A percentile compares a stretch with the other conserved stretches of the same genome.
Conservation (phyloP, 768 basidiomycete species). For the Lanmaoa pseudosensibilis region DNA sequence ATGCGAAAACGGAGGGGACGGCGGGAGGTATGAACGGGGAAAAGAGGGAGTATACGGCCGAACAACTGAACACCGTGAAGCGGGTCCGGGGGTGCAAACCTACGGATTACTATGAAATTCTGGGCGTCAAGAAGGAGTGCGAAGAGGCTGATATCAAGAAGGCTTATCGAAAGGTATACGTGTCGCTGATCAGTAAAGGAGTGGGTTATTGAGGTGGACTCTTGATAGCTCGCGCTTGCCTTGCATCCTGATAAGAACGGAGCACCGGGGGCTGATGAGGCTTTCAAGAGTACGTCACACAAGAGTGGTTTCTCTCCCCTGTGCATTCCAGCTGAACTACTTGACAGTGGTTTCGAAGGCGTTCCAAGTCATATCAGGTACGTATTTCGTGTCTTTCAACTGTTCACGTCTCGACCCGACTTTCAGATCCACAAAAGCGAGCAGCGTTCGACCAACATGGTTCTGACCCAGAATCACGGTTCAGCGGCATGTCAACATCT, state of each 20-base stretch:
- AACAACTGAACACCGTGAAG: slow-evolving; percentile 81
- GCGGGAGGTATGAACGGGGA: slow-evolving; percentile 64
- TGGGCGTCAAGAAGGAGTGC: slow-evolving; percentile 75
- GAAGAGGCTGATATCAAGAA: slow-evolving; percentile 88
- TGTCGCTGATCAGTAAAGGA: slow-evolving; percentile 13
- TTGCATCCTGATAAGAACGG: slow-evolving; percentile 94
- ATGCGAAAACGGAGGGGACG: slow-evolving; percentile 44
- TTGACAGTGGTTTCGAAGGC: slow-evolving; percentile 92
- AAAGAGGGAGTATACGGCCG: slow-evolving; percentile 85
- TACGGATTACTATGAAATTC: slow-evolving; percentile 91
- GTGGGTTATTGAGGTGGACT: slow-evolving; percentile 8
- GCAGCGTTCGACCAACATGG: slow-evolving; percentile 83
- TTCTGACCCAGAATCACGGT: slow-evolving; percentile 86
- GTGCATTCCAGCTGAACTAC: slow-evolving; percentile 5
- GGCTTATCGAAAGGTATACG: slow-evolving; percentile 88
- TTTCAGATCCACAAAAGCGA: slow-evolving; percentile 80
- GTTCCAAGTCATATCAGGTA: slow-evolving; percentile 90
- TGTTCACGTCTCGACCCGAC: slow-evolving; percentile 6
- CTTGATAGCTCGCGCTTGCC: slow-evolving; percentile 74
- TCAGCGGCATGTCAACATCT: slow-evolving; percentile 65
- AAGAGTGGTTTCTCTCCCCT: background rate
- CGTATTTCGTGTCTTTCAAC: background rate
- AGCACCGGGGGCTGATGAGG: slow-evolving; percentile 97
- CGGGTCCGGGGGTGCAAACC: slow-evolving; percentile 82
- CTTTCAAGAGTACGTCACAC: slow-evolving; percentile 82